A percentile compares a stretch with the other conserved stretches of the same genome.
phyloP scores from a whole-genome alignment of 768 basidiomycete species.

The Zangia roseola region DNA sequence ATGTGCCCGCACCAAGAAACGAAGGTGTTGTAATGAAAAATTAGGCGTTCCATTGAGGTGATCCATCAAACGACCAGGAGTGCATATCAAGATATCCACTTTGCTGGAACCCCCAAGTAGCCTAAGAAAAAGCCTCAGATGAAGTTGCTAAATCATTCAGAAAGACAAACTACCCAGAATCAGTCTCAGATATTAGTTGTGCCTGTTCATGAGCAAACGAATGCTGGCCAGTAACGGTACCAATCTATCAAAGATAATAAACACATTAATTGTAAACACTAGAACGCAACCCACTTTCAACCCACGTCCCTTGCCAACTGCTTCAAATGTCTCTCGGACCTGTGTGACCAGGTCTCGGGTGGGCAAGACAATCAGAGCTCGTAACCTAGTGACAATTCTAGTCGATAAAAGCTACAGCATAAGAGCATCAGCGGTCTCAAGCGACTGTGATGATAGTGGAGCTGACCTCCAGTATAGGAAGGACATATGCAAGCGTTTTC shows the following conservation, averaged over 20 bases:
- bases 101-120: slow-evolving; percentile 85
- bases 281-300: slow-evolving; percentile 56
- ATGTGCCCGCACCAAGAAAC: slow-evolving; percentile 74
- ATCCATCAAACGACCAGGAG: slow-evolving; percentile 93
- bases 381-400: slow-evolving; percentile 76
- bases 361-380: slow-evolving; percentile 88
- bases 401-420: slow-evolving; percentile 59
- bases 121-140: slow-evolving; percentile 34
- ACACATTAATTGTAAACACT: background rate
- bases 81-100: slow-evolving; percentile 92
- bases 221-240: slow-evolving; percentile 89
- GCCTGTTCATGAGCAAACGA: slow-evolving; percentile 91
- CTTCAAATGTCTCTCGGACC: slow-evolving; percentile 90
- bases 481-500: slow-evolving; percentile 93
- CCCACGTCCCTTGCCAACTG: slow-evolving; percentile 78
- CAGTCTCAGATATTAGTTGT: slow-evolving; percentile 65
- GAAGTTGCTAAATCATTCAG: background rate
- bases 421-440: background rate
- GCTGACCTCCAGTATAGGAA: slow-evolving; percentile 86
- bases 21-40: slow-evolving; percentile 90
- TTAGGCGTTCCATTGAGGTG: slow-evolving; percentile 86
- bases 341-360: slow-evolving; percentile 92
- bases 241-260: slow-evolving; percentile 44
- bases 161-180: slow-evolving; percentile 40
- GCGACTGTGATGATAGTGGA: background rate